These are phyloP conservation scores for Colletotrichum salicis DNA, from an alignment of 2,329 filamentous ascomycete genomes.

Conservation along the genomic window DNA sequence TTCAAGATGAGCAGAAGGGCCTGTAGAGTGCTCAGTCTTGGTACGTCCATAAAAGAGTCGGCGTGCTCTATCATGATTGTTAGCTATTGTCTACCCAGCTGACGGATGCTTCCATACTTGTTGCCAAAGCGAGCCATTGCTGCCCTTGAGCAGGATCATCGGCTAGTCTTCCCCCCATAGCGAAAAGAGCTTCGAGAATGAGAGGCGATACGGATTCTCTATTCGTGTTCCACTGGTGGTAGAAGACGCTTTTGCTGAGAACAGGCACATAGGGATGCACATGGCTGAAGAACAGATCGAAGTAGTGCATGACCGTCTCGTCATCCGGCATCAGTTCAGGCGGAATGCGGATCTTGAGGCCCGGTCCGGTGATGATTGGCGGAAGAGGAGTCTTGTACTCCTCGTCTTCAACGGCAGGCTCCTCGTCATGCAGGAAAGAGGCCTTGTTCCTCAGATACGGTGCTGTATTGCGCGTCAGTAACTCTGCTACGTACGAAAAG, in stretches of 20 bases:
- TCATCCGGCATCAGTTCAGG: conserved; percentile 93
- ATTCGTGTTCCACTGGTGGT: conserved; percentile 88
- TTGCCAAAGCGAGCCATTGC: conserved; percentile 91
- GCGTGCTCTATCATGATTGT: conserved; percentile 74
- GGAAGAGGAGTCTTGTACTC: conserved; percentile 79
- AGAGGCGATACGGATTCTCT: conserved; percentile 88
- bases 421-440: conserved; percentile 62
- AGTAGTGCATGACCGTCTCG: conserved; percentile 82
- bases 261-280: conserved; percentile 95
- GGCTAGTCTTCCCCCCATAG: conserved; percentile 84
- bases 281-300: conserved; percentile 89
- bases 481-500: conserved; percentile 24
- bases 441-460: conserved; percentile 82
- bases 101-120: conserved; percentile 64
- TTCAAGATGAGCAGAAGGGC: conserved; percentile 89
- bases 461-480: conserved; percentile 59
- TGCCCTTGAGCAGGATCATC: conserved; percentile 87
- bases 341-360: conserved; percentile 85
- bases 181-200: conserved; percentile 89
- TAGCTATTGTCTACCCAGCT: not conserved
- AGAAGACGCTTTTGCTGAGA: conserved; percentile 82
- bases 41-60: conserved; percentile 92
- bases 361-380: conserved; percentile 73
- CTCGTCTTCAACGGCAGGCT: conserved; percentile 77
- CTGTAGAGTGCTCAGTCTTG: conserved; percentile 90